These are phyloP conservation scores for Furcasterigmium furcatum DNA, from an alignment of 2,329 filamentous ascomycete genomes.

Conservation along the genomic window DNA sequence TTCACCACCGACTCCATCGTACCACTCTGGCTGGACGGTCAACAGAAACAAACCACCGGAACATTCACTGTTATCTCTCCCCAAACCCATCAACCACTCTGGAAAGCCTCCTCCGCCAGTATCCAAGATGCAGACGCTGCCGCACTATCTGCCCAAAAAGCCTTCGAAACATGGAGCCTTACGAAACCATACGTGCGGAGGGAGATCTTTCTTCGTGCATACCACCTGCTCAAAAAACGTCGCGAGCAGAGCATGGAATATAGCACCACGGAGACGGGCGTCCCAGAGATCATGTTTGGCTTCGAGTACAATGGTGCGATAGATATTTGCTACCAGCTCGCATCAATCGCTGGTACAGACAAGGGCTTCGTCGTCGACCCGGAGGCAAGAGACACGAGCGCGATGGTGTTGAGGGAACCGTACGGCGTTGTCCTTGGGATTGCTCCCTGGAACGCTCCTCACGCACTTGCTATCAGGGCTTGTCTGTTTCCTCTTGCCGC, in stretches of 20 bases:
- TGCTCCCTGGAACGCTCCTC: slow-evolving; percentile 70
- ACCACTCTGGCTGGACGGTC: slow-evolving; percentile 40
- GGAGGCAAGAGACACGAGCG: slow-evolving; percentile 43
- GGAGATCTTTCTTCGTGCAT: slow-evolving; percentile 59
- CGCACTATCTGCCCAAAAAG: slow-evolving; percentile 45
- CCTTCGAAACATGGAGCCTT: slow-evolving; percentile 61
- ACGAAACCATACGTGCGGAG: slow-evolving; percentile 54
- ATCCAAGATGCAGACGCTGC: slow-evolving; percentile 50
- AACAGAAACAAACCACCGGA: slow-evolving; percentile 39
- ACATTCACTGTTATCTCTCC: slow-evolving; percentile 58
- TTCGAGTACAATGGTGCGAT: slow-evolving; percentile 29
- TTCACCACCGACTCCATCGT: slow-evolving; percentile 15
- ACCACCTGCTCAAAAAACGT: slow-evolving; percentile 52
- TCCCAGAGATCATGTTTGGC: slow-evolving; percentile 16
- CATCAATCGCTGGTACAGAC: slow-evolving; percentile 27
- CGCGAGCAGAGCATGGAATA: slow-evolving; percentile 51
- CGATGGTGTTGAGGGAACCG: slow-evolving; percentile 65
- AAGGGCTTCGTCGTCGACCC: slow-evolving; percentile 33
- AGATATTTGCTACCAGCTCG: slow-evolving; percentile 33
- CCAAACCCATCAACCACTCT: slow-evolving; percentile 45
- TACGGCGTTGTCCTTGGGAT: slow-evolving; percentile 78
- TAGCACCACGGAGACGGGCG: slow-evolving; percentile 40
- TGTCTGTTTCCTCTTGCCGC: slow-evolving; percentile 67
- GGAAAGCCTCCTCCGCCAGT: slow-evolving; percentile 51
- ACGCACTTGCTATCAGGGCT: slow-evolving; percentile 50